Evolutionary conservation across 495 filamentous ascomycete genomes (phyloP).

Genomic region (Penicillium chermesinum): DNA sequence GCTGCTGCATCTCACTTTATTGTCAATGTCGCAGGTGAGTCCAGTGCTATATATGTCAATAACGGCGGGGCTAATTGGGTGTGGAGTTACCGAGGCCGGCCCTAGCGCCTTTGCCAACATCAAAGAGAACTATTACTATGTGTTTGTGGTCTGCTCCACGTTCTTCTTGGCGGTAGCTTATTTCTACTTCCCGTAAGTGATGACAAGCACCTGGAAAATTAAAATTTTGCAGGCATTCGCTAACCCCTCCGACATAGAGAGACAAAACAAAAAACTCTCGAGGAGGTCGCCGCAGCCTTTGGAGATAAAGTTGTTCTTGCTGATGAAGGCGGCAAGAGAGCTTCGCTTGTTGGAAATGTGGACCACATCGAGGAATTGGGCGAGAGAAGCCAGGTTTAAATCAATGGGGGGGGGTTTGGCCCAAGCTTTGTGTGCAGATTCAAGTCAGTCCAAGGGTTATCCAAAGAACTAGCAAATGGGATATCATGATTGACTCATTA

Average conservation of each 20-base stretch:
- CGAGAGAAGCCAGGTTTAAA: not conserved
- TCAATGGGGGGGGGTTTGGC: too few relatives aligned
- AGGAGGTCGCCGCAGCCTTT: slow-evolving; percentile 55
- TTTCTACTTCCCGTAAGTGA: slow-evolving; percentile 49
- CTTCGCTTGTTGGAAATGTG: slow-evolving; percentile 11
- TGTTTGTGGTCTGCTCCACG: slow-evolving; percentile 48
- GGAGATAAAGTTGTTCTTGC: slow-evolving; percentile 49
- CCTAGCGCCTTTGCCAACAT: slow-evolving; percentile 56
- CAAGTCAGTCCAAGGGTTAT: too few relatives aligned
- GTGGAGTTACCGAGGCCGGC: slow-evolving; percentile 52
- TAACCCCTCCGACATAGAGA: slow-evolving; percentile 26
- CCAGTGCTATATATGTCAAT: not conserved
- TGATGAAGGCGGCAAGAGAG: slow-evolving; percentile 26
- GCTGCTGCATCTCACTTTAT: slow-evolving; percentile 54
- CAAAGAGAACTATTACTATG: slow-evolving; percentile 56
- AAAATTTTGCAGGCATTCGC: not conserved
- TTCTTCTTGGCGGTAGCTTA: slow-evolving; percentile 50
- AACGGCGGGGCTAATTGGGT: not conserved
- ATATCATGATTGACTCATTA: too few relatives aligned
- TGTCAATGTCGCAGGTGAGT: slow-evolving; percentile 51
- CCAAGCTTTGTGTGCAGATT: too few relatives aligned
- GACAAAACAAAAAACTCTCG: slow-evolving; percentile 52
- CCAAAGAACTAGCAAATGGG: too few relatives aligned
- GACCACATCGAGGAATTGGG: slow-evolving; percentile 23
- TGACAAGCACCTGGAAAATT: not conserved